Base-by-base conservation (phyloP, 2,329 filamentous ascomycete species). In the Pseudocercospora macadamiae region DNA sequence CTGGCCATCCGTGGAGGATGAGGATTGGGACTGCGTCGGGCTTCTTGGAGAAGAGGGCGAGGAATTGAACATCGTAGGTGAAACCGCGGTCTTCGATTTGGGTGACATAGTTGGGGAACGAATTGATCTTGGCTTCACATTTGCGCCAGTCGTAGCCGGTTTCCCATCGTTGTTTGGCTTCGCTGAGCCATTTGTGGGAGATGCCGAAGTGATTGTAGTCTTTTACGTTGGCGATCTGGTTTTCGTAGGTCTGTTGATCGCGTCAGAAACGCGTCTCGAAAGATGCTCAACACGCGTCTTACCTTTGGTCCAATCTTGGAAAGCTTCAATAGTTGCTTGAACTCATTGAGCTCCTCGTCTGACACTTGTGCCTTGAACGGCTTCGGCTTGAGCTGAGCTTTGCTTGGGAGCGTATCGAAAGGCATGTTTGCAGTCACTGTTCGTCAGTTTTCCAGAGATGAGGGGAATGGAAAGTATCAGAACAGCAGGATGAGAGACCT, bases 1-100 rank as follows among this genome's bases (percentile, higher is more conserved):
- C 75, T 1, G 83, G 83, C 82, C 82, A 86, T 45, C 83, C 84
- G 61, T 86, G 83, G n/a, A 82, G 66, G 21, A 62, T 44, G 5
- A 78, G 63, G 8, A 86, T 63, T 0, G 84, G 83, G 1, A 81
- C 74, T 0, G 83, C 84, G 60, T 80, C 75, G 1, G 70, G 39
- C 16, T 77, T 64, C 19, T 55, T 10, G 12, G 61, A 64, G 48
- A 86, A 86, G 0, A 86, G 72, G 0, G 77, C 83, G 1, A 76
- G 68, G 65, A 86, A 86, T 64, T 86, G 83, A 37, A 86, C 73
- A 3, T 75, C 67, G 55, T 79, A 74, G 0, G 63, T 66, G 9
- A 63, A 61, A 16, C 72, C 71, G 4, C 71, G 69, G 21, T 80
- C 77, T 9, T 74, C 72, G 51, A 83, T 72, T 0, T 71, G 61